Conservation (phyloP, 129 eudicot genomes). For the Flaveria bidentis region DNA sequence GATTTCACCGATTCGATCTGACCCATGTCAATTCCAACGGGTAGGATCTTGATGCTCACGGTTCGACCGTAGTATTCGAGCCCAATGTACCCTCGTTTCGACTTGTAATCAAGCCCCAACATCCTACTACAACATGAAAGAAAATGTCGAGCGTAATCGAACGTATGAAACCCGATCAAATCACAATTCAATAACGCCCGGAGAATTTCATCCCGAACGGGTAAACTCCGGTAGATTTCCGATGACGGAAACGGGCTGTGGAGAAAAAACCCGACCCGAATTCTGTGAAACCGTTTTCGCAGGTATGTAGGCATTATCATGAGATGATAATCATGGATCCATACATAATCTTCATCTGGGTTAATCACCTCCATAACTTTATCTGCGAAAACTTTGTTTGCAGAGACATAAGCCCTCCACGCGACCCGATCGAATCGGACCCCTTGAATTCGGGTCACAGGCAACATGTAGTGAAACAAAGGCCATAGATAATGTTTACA, state of each 20-base stretch:
- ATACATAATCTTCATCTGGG: slow-evolving; percentile 86
- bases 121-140: slow-evolving; percentile 82
- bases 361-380: slow-evolving; percentile 75
- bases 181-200: slow-evolving; percentile 77
- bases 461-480: slow-evolving; percentile 75
- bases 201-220: slow-evolving; percentile 76
- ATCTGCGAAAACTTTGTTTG: slow-evolving; percentile 78
- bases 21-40: slow-evolving; percentile 83
- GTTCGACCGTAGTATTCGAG: slow-evolving; percentile 85
- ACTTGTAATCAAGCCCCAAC: slow-evolving; percentile 83
- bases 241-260: slow-evolving; percentile 89
- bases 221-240: slow-evolving; percentile 75
- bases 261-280: slow-evolving; percentile 78
- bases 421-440: slow-evolving; percentile 52
- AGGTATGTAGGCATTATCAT: slow-evolving; percentile 79
- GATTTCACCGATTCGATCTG: slow-evolving; percentile 60
- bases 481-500: slow-evolving; percentile 98
- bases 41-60: slow-evolving; percentile 70
- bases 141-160: slow-evolving; percentile 94
- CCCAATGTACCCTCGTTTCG: slow-evolving; percentile 85
- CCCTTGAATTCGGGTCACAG: slow-evolving; percentile 56
- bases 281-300: slow-evolving; percentile 56
- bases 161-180: slow-evolving; percentile 87
- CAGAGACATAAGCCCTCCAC: slow-evolving; percentile 81
- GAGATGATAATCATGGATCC: slow-evolving; percentile 97